Base-by-base conservation (phyloP, 768 basidiomycete genomes). In the Kondoa subrosea region DNA sequence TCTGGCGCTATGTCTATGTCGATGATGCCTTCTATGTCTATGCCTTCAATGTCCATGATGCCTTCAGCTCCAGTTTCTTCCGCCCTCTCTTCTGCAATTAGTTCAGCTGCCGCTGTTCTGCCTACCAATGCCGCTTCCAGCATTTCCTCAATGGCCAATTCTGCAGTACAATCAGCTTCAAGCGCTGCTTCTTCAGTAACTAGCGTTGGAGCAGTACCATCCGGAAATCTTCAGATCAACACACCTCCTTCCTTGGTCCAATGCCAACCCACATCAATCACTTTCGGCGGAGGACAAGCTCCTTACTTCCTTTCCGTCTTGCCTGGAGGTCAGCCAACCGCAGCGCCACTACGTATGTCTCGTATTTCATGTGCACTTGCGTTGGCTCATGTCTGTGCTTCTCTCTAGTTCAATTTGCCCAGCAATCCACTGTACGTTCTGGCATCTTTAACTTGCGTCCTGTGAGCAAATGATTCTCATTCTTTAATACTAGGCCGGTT, bases 291-390 rank as follows among this genome's bases (percentile, higher is more conserved):
- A 31, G 26, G 56, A 32, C 32, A 61, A 56, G 67, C 67, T 27
- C 69, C 69, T 17, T 70, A 69, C 69, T 70, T 64, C 67, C n/a
- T 70, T 29, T 57, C 62, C 27, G 64, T 70, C 17, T 30, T 70
- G 4, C 69, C 69, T 15, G 70, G 68, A 25, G 67, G 70, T 8
- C 50, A 66, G 40, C n/a, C 50, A 26, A 3, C 56, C 1, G 67
- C 67, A 30, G 16, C 63, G 50, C 66, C 68, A 17, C 65, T 69
- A 30, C 30, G n/a, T n/a, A n/a, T n/a, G n/a, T n/a, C n/a, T n/a
- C n/a, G n/a, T n/a, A n/a, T n/a, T n/a, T n/a, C n/a, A n/a, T n/a
- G n/a, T n/a, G n/a, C n/a, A n/a, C n/a, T n/a, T n/a, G n/a, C n/a
- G n/a, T n/a, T n/a, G n/a, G n/a, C n/a, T n/a, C n/a, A n/a, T n/a